These are phyloP conservation scores for Tricholoma hemisulphureum DNA, from an alignment of 768 basidiomycete species.

Conservation along the genomic window DNA sequence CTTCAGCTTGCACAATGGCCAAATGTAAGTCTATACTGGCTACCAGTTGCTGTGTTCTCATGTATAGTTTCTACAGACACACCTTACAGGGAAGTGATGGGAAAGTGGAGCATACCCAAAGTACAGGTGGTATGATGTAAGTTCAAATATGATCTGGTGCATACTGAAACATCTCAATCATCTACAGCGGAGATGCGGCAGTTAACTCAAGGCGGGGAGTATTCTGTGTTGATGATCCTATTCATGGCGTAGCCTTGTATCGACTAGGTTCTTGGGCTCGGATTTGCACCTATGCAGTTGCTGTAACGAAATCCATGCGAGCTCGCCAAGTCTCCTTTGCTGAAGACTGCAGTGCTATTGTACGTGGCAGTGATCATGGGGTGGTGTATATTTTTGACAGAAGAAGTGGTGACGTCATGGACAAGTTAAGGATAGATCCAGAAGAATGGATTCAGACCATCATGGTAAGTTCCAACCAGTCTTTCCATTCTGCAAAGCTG, in stretches of 20 bases:
- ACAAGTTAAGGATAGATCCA: conserved; percentile 5
- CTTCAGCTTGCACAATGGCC: too few species aligned
- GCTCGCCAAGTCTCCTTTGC: conserved; percentile 11
- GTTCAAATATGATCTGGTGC: not conserved
- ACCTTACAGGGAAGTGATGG: conserved; percentile 15
- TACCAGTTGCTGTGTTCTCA: too few species aligned
- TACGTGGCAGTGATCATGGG: conserved; percentile 17
- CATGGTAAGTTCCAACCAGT: not conserved
- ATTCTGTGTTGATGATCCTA: conserved; percentile 17
- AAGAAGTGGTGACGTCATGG: conserved; percentile 7
- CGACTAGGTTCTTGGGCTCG: not conserved
- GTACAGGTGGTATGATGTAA: conserved; percentile 16
- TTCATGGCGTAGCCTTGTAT: conserved; percentile 12
- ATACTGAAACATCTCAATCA: not conserved
- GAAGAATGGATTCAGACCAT: conserved; percentile 13
- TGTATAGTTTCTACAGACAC: too few species aligned
- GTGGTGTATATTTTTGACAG: conserved; percentile 18
- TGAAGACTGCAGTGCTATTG: conserved; percentile 3
- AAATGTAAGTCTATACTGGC: too few species aligned
- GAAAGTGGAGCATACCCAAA: conserved; percentile 6
- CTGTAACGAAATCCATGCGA: not conserved
- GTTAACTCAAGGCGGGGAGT: conserved; percentile 10
- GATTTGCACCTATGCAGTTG: conserved; percentile 11
- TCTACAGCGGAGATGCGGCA: conserved; percentile 9
- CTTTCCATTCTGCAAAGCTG: not conserved